Percentiles rank a stretch among this genome's conserved stretches.
phyloP scores from a whole-genome alignment of 2,329 filamentous ascomycete genomes.

The Fusarium sp. region DNA sequence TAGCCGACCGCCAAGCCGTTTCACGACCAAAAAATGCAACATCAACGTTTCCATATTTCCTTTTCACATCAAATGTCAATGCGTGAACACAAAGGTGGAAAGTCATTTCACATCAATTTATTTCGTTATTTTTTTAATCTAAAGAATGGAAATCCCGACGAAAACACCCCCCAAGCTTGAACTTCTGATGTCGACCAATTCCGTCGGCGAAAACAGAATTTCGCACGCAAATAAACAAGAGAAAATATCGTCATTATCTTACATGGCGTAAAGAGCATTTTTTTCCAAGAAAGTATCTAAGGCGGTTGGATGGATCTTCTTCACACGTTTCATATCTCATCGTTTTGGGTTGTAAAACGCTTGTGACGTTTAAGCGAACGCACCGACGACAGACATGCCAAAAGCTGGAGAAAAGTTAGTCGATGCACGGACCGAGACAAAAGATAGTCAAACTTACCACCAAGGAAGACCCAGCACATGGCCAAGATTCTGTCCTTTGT shows the following conservation, averaged over 20 bases:
- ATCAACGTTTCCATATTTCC: background rate
- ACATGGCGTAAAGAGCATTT: background rate
- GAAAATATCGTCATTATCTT: conserved; percentile 3
- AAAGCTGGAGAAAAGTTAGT: conserved; percentile 21
- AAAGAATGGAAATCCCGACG: conserved; percentile 5
- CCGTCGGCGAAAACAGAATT: background rate
- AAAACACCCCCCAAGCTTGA: background rate
- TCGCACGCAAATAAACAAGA: background rate
- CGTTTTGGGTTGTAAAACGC: conserved; percentile 14
- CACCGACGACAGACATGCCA: conserved; percentile 36
- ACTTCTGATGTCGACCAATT: background rate
- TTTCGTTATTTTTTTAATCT: conserved; percentile 11
- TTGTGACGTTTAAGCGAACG: conserved; percentile 24
- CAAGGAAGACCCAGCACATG: conserved; percentile 62
- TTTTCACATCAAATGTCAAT: background rate
- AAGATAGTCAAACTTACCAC: conserved; percentile 54
- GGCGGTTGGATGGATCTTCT: background rate
- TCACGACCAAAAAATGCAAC: background rate
- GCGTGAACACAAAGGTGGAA: no score
- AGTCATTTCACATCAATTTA: conserved; percentile 3
- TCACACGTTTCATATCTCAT: background rate
- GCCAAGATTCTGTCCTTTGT: conserved; percentile 65
- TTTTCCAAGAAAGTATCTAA: background rate
- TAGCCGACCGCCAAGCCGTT: background rate
- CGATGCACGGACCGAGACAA: background rate